Evolutionary conservation across 179 eudicot species (phyloP).

Genomic region (Beta corolliflora): DNA sequence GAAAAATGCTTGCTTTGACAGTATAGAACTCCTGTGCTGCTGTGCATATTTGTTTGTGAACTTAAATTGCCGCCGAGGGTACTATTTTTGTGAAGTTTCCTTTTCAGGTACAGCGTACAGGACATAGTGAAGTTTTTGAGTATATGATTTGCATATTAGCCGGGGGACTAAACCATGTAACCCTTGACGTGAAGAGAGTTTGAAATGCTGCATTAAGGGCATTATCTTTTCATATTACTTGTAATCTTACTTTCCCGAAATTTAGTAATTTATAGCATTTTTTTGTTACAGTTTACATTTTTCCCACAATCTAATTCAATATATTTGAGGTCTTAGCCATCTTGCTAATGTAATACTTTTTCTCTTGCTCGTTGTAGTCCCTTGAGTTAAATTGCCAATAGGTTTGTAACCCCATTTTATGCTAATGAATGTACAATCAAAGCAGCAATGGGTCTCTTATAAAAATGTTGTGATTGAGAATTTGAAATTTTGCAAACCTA

Average conservation of each 20-base stretch:
- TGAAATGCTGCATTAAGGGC: not conserved
- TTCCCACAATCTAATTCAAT: no score
- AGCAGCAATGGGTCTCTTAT: no score
- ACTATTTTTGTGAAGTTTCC: no score
- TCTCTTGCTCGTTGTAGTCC: no score
- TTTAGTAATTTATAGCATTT: slow-evolving; percentile 3
- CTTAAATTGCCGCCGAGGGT: not conserved
- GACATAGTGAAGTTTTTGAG: slow-evolving; percentile 6
- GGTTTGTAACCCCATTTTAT: no score
- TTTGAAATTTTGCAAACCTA: no score
- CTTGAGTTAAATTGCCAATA: no score
- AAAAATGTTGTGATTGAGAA: no score
- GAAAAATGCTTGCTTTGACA: not conserved
- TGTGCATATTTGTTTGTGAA: not conserved
- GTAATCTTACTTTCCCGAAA: not conserved
- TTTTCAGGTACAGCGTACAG: slow-evolving; percentile 12
- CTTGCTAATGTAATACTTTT: no score
- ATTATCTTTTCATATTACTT: not conserved
- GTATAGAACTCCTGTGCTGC: not conserved
- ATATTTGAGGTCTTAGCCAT: no score
- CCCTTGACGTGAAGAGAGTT: not conserved
- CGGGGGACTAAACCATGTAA: not conserved
- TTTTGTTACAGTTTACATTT: no score
- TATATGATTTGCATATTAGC: not conserved
- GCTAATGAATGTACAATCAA: no score